These are phyloP conservation scores for Lyophyllum atratum DNA, from an alignment of 768 basidiomycete species.

Conservation along the genomic window DNA sequence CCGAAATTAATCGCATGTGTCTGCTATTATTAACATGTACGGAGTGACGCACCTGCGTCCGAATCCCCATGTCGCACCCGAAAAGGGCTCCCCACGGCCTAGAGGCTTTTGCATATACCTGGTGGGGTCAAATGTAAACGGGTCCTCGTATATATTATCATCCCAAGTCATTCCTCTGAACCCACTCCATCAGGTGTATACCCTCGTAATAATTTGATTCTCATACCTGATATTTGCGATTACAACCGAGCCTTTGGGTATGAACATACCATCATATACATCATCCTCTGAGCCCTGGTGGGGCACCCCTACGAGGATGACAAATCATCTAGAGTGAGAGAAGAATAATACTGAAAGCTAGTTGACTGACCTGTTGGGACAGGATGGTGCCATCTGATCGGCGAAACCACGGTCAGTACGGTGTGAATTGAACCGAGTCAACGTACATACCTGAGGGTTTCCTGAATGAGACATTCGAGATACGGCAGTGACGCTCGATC, in stretches of 20 bases:
- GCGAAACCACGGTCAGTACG: background rate
- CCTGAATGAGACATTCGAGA: constrained; percentile 34
- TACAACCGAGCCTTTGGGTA: constrained; percentile 13
- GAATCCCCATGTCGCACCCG: too few relatives aligned
- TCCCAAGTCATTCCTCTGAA: constrained; percentile 16
- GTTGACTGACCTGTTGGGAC: constrained; percentile 1
- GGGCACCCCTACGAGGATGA: background rate
- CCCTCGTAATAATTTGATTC: background rate
- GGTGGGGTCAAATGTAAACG: too few relatives aligned
- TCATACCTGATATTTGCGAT: constrained; percentile 13
- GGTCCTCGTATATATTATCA: constrained; percentile 3
- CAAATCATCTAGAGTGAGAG: too few relatives aligned
- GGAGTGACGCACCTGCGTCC: too few relatives aligned
- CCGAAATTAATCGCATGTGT: too few relatives aligned
- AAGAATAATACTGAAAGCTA: background rate
- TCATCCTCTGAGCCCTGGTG: constrained; percentile 13
- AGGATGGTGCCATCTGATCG: constrained; percentile 9
- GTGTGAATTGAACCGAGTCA: background rate
- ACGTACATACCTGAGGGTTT: constrained; percentile 24
- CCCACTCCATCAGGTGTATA: background rate
- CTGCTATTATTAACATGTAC: too few relatives aligned
- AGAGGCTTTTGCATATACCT: too few relatives aligned
- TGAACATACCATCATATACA: constrained; percentile 17
- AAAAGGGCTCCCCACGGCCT: too few relatives aligned
- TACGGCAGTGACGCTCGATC: constrained; percentile 38